phyloP scores from a whole-genome alignment of 2,329 filamentous ascomycete genomes.

The Neonectria neomacrospora region DNA sequence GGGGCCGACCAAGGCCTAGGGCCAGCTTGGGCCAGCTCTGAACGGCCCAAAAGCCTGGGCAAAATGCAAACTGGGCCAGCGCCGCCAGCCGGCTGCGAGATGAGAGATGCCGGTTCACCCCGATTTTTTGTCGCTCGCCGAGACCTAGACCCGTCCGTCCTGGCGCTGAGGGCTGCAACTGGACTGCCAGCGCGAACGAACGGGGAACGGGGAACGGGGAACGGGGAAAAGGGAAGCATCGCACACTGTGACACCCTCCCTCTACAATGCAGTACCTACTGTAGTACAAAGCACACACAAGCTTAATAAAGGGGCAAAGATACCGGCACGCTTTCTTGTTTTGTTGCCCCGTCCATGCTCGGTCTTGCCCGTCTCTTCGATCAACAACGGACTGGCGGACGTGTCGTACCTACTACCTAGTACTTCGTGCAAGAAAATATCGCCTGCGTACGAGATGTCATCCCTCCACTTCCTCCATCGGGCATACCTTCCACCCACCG shows the following conservation, averaged over 20 bases:
- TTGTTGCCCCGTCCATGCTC: constrained; percentile 9
- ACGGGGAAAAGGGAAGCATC: background rate
- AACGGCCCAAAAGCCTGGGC: constrained; percentile 11
- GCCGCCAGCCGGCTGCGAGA: constrained; percentile 41
- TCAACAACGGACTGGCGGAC: background rate
- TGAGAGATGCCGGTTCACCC: constrained; percentile 50
- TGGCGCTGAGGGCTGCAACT: constrained; percentile 13
- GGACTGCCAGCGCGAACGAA: background rate
- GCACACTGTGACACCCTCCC: constrained; percentile 17
- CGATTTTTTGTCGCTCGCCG: constrained; percentile 49
- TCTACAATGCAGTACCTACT: too few relatives aligned
- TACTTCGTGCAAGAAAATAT: constrained; percentile 18
- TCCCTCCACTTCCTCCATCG: constrained; percentile 35
- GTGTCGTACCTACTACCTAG: background rate
- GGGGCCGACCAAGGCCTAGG: constrained; percentile 37
- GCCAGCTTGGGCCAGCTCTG: constrained; percentile 23
- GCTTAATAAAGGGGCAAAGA: constrained; percentile 12
- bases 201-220: background rate
- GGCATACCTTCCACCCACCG: constrained; percentile 36
- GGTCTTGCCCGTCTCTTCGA: constrained; percentile 4
- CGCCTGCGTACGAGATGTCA: constrained; percentile 17
- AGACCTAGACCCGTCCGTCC: constrained; percentile 42
- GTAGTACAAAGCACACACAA: too few relatives aligned
- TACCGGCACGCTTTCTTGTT: constrained; percentile 1
- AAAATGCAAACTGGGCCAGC: constrained; percentile 18